phyloP scores from a whole-genome alignment of 345 rosid genomes.

The Linum usitatissimum region DNA sequence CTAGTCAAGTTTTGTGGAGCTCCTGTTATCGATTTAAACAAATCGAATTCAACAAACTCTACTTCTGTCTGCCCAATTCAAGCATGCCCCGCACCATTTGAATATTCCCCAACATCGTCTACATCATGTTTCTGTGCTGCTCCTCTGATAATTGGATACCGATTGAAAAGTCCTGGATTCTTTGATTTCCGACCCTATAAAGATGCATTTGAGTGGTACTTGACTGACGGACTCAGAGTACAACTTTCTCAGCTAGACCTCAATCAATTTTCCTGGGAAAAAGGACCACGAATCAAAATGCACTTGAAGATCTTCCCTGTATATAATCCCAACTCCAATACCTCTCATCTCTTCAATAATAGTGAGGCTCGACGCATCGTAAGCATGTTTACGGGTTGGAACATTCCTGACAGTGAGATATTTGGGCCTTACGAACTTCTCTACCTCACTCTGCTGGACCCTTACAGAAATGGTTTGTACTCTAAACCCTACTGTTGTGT shows the following conservation, averaged over 20 bases:
- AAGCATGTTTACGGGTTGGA: slow-evolving; percentile 66
- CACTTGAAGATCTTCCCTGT: slow-evolving; percentile 59
- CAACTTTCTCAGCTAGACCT: slow-evolving; percentile 44
- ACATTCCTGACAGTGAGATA: slow-evolving; percentile 43
- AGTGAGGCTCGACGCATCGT: slow-evolving; percentile 59
- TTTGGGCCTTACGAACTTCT: slow-evolving; percentile 95
- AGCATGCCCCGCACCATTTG: slow-evolving; percentile 59
- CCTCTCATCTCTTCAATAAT: slow-evolving; percentile 36
- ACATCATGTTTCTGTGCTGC: slow-evolving; percentile 61
- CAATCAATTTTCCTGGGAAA: slow-evolving; percentile 36
- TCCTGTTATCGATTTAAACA: slow-evolving; percentile 15
- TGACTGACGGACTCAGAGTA: slow-evolving; percentile 48
- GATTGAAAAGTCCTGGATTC: slow-evolving; percentile 93
- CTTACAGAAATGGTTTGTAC: slow-evolving; percentile 58
- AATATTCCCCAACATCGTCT: slow-evolving; percentile 37
- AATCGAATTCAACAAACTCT: slow-evolving; percentile 18
- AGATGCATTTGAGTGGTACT: slow-evolving; percentile 34
- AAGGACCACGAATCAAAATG: slow-evolving; percentile 82
- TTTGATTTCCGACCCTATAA: slow-evolving; percentile 43
- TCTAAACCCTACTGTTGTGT: slow-evolving; percentile 10
- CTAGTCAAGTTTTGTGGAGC: slow-evolving; percentile 36
- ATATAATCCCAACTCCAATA: slow-evolving; percentile 18
- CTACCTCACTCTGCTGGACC: slow-evolving; percentile 43
- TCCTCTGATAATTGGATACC: slow-evolving; percentile 66
- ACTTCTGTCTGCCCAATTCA: slow-evolving; percentile 27